Percentiles rank a stretch among this genome's conserved stretches.
These are phyloP conservation scores for Limonium bicolor DNA, from an alignment of 148 eudicot genomes.

Conservation along the genomic window DNA sequence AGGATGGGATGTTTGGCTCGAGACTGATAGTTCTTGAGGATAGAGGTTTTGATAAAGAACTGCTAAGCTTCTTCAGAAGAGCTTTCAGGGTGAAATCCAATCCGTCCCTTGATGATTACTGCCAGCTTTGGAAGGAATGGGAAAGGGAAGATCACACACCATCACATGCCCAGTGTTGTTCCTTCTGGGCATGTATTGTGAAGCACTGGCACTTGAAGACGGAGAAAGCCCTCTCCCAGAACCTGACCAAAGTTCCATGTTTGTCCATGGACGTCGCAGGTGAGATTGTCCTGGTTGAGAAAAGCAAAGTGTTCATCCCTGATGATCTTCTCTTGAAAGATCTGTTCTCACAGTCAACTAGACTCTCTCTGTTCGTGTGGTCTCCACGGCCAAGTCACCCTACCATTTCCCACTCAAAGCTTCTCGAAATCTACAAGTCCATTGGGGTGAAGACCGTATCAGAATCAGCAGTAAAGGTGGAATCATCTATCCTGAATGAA, in stretches of 20 bases:
- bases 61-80: constrained; percentile 26
- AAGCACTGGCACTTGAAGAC: constrained; percentile 12
- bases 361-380: constrained; percentile 39
- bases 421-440: constrained; percentile 31
- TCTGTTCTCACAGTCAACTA: constrained; percentile 20
- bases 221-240: constrained; percentile 11
- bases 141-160: constrained; percentile 17
- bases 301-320: constrained; percentile 34
- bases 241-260: constrained; percentile 27
- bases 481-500: constrained; percentile 6
- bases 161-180: constrained; percentile 21
- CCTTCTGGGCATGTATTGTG: constrained; percentile 38
- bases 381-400: constrained; percentile 22
- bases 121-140: constrained; percentile 59
- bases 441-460: constrained; percentile 43
- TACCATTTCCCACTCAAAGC: constrained; percentile 17
- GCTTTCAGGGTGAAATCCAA: constrained; percentile 23
- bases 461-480: constrained; percentile 18
- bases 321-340: constrained; percentile 49
- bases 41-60: constrained; percentile 15
- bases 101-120: constrained; percentile 39
- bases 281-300: constrained; percentile 19
- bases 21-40: constrained; percentile 28
- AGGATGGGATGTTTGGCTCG: constrained; percentile 22
- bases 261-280: constrained; percentile 15